These are phyloP conservation scores for Pythium periplocum DNA, from an alignment of 352 stramenopile genomes.

Conservation along the genomic window DNA sequence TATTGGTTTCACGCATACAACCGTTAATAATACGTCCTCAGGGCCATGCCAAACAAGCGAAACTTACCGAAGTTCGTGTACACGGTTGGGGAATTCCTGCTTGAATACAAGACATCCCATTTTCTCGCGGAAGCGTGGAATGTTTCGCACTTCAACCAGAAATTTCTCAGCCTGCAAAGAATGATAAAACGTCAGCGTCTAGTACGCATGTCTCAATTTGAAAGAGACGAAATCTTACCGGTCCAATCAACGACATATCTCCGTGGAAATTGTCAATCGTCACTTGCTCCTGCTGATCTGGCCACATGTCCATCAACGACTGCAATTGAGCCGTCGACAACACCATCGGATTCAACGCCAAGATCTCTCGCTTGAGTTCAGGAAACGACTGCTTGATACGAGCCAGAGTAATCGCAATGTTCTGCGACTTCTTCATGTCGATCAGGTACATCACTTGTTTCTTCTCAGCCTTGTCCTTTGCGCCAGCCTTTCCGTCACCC, in stretches of 20 bases:
- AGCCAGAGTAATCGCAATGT: slow-evolving; percentile 80
- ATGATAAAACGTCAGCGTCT: not conserved
- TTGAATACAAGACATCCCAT: slow-evolving; percentile 77
- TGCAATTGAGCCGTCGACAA: slow-evolving; percentile 72
- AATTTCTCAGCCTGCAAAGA: slow-evolving; percentile 62
- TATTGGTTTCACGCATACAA: slow-evolving; percentile 1
- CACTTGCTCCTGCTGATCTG: slow-evolving; percentile 66
- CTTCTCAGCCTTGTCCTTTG: slow-evolving; percentile 39
- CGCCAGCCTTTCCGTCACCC: slow-evolving; percentile 9
- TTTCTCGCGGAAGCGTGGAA: slow-evolving; percentile 69
- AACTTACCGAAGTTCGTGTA: slow-evolving; percentile 63
- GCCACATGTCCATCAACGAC: slow-evolving; percentile 84
- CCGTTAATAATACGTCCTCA: too few species aligned
- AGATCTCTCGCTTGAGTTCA: slow-evolving; percentile 65
- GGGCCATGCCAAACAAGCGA: not conserved
- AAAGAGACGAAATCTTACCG: slow-evolving; percentile 13
- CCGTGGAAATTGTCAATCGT: slow-evolving; percentile 63
- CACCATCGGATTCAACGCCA: slow-evolving; percentile 72
- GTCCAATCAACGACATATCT: slow-evolving; percentile 51
- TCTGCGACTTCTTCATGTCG: slow-evolving; percentile 87
- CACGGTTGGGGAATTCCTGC: slow-evolving; percentile 72
- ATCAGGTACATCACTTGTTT: slow-evolving; percentile 73
- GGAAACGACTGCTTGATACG: slow-evolving; percentile 69
- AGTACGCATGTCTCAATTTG: not conserved
- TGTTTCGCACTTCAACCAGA: slow-evolving; percentile 60